Conservation (phyloP, 345 rosid genomes). For the Trapa incisa region DNA sequence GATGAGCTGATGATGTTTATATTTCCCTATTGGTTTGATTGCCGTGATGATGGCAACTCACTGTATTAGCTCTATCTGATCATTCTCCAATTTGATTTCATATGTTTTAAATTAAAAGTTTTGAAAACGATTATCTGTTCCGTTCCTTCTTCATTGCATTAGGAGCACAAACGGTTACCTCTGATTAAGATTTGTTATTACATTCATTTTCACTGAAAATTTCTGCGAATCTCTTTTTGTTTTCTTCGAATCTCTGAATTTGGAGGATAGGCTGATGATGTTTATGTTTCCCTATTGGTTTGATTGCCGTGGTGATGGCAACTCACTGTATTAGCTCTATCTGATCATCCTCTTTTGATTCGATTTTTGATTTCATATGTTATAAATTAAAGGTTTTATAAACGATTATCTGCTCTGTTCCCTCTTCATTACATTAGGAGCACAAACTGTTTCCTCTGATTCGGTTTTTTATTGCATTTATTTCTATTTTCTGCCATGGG, state of each 20-base stretch:
- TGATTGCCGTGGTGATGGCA: slow-evolving; percentile 45
- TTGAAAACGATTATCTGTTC: background rate
- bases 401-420: background rate
- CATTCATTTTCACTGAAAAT: background rate
- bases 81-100: slow-evolving; percentile 8
- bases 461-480: background rate
- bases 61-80: slow-evolving; percentile 36
- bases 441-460: background rate
- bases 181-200: too few relatives aligned
- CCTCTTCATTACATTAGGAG: background rate
- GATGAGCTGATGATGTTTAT: slow-evolving; percentile 24
- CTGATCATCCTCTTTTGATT: slow-evolving; percentile 22
- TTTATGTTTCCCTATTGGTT: slow-evolving; percentile 35
- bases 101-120: background rate
- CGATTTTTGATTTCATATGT: background rate
- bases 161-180: too few relatives aligned
- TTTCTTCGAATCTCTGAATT: background rate
- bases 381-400: background rate
- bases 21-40: slow-evolving; percentile 44
- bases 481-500: background rate
- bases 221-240: background rate
- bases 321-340: slow-evolving; percentile 25
- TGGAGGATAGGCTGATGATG: slow-evolving; percentile 28
- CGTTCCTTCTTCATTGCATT: too few relatives aligned
- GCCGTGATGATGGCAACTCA: slow-evolving; percentile 37